Evolutionary conservation across 2,329 filamentous ascomycete genomes (phyloP).

Genomic region (Cladosporium colombiae): DNA sequence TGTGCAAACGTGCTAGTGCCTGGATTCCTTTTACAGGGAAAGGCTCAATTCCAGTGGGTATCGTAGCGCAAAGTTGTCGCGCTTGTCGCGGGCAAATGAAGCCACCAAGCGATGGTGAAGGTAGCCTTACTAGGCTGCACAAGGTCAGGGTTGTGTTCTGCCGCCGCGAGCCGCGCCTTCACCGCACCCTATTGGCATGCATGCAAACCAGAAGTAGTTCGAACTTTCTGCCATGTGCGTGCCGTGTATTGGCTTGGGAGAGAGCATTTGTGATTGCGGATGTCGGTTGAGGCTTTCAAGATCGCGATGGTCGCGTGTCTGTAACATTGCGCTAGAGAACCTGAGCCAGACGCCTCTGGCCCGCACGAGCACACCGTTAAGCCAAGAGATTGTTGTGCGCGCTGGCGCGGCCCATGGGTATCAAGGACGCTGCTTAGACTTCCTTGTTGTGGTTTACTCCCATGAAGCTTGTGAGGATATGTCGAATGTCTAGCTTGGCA

Average conservation of each 20-base stretch:
- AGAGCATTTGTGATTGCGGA: neutral
- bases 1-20: neutral
- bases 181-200: neutral
- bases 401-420: neutral
- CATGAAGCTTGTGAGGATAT: neutral
- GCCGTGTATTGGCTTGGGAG: neutral
- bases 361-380: neutral
- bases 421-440: neutral
- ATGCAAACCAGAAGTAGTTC: neutral
- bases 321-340: constrained; percentile 1
- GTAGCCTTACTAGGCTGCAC: neutral
- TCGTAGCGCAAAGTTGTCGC: neutral
- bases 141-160: neutral
- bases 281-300: neutral
- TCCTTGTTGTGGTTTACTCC: constrained; percentile 1
- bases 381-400: constrained; percentile 1
- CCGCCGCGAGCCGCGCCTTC: neutral
- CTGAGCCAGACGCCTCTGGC: neutral
- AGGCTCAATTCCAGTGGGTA: neutral
- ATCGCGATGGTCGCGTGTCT: neutral
- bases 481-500: neutral
- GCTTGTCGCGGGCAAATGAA: neutral
- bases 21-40: neutral
- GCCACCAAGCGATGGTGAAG: neutral
- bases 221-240: constrained; percentile 1